Conservation (phyloP, 129 eudicot species). For the Pittosporum tobira region DNA sequence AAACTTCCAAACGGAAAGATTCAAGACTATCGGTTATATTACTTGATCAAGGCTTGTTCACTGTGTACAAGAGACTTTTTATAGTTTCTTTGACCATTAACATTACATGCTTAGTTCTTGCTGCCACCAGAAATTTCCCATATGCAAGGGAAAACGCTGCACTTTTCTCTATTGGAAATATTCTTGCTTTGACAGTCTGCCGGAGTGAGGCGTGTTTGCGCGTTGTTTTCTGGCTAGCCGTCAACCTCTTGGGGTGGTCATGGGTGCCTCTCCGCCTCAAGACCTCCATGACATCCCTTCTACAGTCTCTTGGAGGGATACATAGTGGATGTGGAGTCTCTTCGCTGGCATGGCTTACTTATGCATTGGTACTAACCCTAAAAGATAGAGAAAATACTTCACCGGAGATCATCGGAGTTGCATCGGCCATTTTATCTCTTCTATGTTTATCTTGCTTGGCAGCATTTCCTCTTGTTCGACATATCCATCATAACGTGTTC, state of each 20-base stretch:
- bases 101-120: conserved; percentile 39
- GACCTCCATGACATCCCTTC: conserved; percentile 43
- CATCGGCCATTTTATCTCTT: conserved; percentile 43
- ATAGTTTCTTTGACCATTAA: conserved; percentile 40
- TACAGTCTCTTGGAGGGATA: conserved; percentile 68
- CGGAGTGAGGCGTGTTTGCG: conserved; percentile 63
- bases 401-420: conserved; percentile 38
- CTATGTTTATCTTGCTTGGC: conserved; percentile 40
- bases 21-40: conserved; percentile 53
- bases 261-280: conserved; percentile 61
- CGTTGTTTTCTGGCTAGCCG: conserved; percentile 54
- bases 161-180: conserved; percentile 52
- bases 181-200: conserved; percentile 49
- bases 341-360: conserved; percentile 53
- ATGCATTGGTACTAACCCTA: conserved; percentile 45
- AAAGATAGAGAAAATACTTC: conserved; percentile 47
- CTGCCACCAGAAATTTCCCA: conserved; percentile 38
- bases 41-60: conserved; percentile 76
- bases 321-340: conserved; percentile 74
- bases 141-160: conserved; percentile 50
- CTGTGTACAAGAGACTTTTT: conserved; percentile 61
- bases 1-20: conserved; percentile 23
- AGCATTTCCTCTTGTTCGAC: conserved; percentile 73
- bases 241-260: conserved; percentile 37
- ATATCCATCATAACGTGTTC: conserved; percentile 63